Evolutionary conservation across 2,329 filamentous ascomycete species (phyloP), one percentile per base, ranked within the genome.

Genomic region (Albifimbria verrucaria): DNA sequence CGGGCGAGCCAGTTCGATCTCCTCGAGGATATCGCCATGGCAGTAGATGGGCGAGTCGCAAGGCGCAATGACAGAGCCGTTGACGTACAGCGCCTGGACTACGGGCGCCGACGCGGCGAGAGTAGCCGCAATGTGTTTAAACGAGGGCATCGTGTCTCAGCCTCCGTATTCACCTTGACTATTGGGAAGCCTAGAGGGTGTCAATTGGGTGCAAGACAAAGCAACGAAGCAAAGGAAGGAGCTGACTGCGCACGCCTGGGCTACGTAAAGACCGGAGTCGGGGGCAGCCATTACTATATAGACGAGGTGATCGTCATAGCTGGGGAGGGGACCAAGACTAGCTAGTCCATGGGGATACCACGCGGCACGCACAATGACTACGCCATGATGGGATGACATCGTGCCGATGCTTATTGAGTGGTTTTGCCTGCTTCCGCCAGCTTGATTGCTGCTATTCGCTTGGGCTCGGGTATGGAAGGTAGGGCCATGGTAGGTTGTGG

Each of bases 1-100:
- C 1, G 85, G 85, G 22, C 72, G 73, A 2, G 85, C 85, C 10
- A 88, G 72, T 70, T 88, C 78, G 47, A 89, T 79, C 56, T 82
- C 75, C 55, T 77, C 74, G 3, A 89, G 74, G 12, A 88, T 75
- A 0, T 86, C 81, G 47, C 86, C 86, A 57, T 84, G 77, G 64
- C 86, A 89, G 68, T 88, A 89, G 20, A 88, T 74, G 17, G 82
- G 79, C 9, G 85, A 88, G 64, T 87, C 82, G 68, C 86, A 89
- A 1, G 86, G 85, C 3, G 85, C 81, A 54, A 80, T 76, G 41
- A 83, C 72, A 3, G 78, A 79, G 58, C 83, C 85, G 66, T 87
- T 83, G 59, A 74, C 72, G 66, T 82, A 87, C 20, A 88, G 67
- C 12, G 78, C 80, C 23, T 69, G 69, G 10, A 67, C 66, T 46